Percentiles rank a stretch among this genome's conserved stretches.
Conservation (phyloP, 805 yeast species). For the Yueomyces sinensis region DNA sequence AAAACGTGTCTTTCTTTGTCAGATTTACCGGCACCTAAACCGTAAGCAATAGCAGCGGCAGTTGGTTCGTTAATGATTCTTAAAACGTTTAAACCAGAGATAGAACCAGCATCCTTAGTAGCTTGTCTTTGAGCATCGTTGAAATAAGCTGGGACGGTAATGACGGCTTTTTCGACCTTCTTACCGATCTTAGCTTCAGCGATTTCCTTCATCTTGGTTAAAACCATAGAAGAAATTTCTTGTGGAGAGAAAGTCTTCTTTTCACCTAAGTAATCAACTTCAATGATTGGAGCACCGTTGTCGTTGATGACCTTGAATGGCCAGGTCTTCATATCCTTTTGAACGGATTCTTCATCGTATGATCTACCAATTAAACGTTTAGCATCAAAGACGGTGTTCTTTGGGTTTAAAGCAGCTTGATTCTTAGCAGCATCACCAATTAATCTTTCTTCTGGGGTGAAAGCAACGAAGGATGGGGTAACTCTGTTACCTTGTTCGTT, state of each 20-base stretch:
- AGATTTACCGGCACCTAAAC: slow-evolving; percentile 82
- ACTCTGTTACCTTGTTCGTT: slow-evolving; percentile 81
- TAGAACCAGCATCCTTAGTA: slow-evolving; percentile 72
- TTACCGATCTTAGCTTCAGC: slow-evolving; percentile 68
- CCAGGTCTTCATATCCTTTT: slow-evolving; percentile 87
- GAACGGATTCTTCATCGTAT: slow-evolving; percentile 63
- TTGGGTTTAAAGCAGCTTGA: slow-evolving; percentile 71
- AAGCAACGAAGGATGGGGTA: slow-evolving; percentile 72
- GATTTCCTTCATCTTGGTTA: slow-evolving; percentile 71
- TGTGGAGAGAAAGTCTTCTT: slow-evolving; percentile 59
- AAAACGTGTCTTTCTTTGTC: slow-evolving; percentile 77
- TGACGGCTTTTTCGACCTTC: slow-evolving; percentile 60
- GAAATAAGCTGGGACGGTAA: slow-evolving; percentile 72
- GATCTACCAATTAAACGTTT: slow-evolving; percentile 74
- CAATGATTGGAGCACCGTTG: slow-evolving; percentile 53
- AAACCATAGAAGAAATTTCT: slow-evolving; percentile 65
- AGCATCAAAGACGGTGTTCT: slow-evolving; percentile 70
- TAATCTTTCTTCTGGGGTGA: slow-evolving; percentile 66
- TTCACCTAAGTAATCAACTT: slow-evolving; percentile 60
- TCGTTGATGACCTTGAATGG: slow-evolving; percentile 60
- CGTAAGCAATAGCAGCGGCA: slow-evolving; percentile 98
- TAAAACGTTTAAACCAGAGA: slow-evolving; percentile 65
- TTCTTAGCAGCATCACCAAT: slow-evolving; percentile 78
- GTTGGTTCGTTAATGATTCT: slow-evolving; percentile 76
- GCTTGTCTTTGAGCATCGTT: slow-evolving; percentile 75